Evolutionary conservation across 495 filamentous ascomycete genomes (phyloP), one percentile per base, ranked within the genome.

Genomic region (Penicillium steckii): DNA sequence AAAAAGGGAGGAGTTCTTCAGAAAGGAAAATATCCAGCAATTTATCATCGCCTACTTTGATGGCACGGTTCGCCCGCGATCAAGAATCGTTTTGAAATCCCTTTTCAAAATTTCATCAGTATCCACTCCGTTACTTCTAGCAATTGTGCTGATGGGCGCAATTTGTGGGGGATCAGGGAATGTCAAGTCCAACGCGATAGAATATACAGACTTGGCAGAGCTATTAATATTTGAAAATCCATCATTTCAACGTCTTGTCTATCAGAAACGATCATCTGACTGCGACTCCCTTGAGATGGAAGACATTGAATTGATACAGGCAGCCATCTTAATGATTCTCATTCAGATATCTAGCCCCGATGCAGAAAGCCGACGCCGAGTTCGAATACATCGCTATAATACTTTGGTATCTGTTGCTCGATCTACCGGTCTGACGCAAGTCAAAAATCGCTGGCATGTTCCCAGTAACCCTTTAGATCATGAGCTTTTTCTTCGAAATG

Each of bases 391-490:
- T 26, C 44, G 57, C 21, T 60, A 60, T 17, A 48, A 48, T 10
- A 45, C 57, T 30, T 33, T 60, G 9, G 57, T 60, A n/a, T 55
- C 57, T 12, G 38, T 55, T 13, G 56, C 56, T 44, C 51, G 56
- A n/a, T 38, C 33, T 42, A 49, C 52, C 26, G 22, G 23, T 2
- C 8, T 55, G n/a, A 53, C 48, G 3, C 30, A 44, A 17, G 23
- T 54, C 5, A 53, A 29, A 17, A 53, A 59, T 44, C 9, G 6
- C 6, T 59, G 56, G 50, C 56, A 59, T 32, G n/a, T 44, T 9
- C 15, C 32, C 1, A 30, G 15, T 10, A 17, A 1, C 3, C 45
- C 38, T 15, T 15, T 48, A 1, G 23, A 25, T 32, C 35, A 51
- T 23, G 37, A 25, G 12, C 3, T 26, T 10, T 59, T 50, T 35